phyloP scores from a whole-genome alignment of 2,329 filamentous ascomycete species.

The Hymenoscyphus linearis region DNA sequence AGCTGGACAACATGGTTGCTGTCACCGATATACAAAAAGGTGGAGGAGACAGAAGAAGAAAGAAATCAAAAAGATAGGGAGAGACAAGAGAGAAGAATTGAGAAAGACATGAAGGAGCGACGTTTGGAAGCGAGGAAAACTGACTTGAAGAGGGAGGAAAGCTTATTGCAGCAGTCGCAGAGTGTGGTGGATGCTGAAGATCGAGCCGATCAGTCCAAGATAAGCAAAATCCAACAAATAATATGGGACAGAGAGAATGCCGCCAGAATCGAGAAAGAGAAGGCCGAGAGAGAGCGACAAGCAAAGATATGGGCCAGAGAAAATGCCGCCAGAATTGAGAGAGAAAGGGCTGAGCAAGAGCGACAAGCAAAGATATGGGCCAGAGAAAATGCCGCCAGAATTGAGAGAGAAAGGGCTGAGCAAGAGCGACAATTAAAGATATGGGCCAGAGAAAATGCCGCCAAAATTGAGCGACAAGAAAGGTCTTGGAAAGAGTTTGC shows the following conservation, averaged over 20 bases:
- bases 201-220: neutral
- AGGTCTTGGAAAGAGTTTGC: no score
- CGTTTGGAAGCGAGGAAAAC: conserved; percentile 18
- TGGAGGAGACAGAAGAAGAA: conserved; percentile 31
- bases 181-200: neutral
- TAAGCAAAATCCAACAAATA: neutral
- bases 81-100: conserved; percentile 30
- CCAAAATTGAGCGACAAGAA: no score
- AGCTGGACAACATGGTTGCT: conserved; percentile 32
- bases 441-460: no score
- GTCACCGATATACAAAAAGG: conserved; percentile 29
- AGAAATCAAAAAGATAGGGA: conserved; percentile 31
- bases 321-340: no score
- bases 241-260: no score
- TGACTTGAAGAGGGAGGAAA: conserved; percentile 15
- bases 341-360: no score
- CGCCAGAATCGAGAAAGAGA: neutral
- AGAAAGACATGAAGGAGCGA: conserved; percentile 33
- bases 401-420: neutral
- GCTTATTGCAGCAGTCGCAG: neutral
- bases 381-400: neutral
- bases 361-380: neutral
- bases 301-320: neutral
- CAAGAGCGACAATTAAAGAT: neutral
- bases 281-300: neutral